phyloP scores from a whole-genome alignment of 176 grass and related monocot species.

The Cenchrus fungigraminus region DNA sequence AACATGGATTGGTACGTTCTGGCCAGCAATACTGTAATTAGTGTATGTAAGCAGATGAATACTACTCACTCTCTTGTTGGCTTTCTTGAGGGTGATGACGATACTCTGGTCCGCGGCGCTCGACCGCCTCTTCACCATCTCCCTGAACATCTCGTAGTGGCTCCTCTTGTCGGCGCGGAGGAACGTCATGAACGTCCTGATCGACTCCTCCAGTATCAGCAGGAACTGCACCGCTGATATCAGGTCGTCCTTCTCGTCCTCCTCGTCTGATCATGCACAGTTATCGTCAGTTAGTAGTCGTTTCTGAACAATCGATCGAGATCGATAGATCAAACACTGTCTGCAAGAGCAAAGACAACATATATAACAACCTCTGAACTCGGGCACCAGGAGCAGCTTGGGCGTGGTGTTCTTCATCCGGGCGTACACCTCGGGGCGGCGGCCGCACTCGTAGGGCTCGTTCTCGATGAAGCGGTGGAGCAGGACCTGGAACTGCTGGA shows the following conservation, averaged over 20 bases:
- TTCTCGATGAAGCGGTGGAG: constrained; percentile 92
- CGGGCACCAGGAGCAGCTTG: constrained; percentile 82
- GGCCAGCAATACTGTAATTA: no score
- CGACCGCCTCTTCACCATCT: constrained; percentile 55
- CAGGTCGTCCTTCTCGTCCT: constrained; percentile 72
- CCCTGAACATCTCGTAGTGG: constrained; percentile 70
- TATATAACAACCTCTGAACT: constrained; percentile 65
- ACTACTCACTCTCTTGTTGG: constrained; percentile 56
- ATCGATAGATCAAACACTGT: no score
- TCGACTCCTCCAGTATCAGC: constrained; percentile 67
- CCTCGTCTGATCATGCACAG: constrained; percentile 38
- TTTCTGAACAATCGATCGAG: background rate
- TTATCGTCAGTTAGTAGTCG: background rate
- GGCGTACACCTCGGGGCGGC: constrained; percentile 75
- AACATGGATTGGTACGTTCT: background rate
- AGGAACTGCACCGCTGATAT: constrained; percentile 84
- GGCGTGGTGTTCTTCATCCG: constrained; percentile 76
- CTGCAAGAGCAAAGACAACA: no score
- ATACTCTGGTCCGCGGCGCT: constrained; percentile 44
- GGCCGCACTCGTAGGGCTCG: constrained; percentile 77
- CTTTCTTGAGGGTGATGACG: constrained; percentile 55
- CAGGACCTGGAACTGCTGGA: constrained; percentile 94
- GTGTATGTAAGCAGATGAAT: background rate
- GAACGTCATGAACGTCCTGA: constrained; percentile 89
- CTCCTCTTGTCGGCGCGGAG: constrained; percentile 70